These are phyloP conservation scores for Starmerella ratchasimensis DNA, from an alignment of 805 yeast species.

Conservation along the genomic window DNA sequence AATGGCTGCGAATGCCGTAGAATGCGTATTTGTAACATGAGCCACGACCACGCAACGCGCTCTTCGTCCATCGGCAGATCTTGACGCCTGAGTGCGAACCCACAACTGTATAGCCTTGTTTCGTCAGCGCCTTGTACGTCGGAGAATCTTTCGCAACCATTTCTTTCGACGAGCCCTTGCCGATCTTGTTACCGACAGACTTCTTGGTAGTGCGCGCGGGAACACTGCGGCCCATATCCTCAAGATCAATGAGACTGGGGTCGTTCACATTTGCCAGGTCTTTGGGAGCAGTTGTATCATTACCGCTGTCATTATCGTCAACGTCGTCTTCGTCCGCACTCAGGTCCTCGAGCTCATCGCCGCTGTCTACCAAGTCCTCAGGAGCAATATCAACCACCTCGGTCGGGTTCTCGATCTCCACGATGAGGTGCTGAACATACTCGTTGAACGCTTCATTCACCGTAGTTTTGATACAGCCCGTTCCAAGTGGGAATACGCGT, in stretches of 20 bases:
- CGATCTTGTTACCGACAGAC: not conserved
- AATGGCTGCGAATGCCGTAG: constrained; percentile 77
- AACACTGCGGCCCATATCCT: constrained; percentile 65
- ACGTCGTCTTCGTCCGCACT: constrained; percentile 27
- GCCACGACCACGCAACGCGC: constrained; percentile 86
- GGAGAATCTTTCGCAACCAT: constrained; percentile 89
- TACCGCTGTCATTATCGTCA: constrained; percentile 21
- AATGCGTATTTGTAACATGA: constrained; percentile 88
- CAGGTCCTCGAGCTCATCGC: constrained; percentile 31
- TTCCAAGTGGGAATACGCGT: constrained; percentile 71
- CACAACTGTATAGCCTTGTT: constrained; percentile 85
- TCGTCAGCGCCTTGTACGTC: constrained; percentile 72
- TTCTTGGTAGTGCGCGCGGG: constrained; percentile 4
- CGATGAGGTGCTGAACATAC: constrained; percentile 52
- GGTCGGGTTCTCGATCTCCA: constrained; percentile 44
- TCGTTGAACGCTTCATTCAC: constrained; percentile 45
- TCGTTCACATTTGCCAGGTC: not conserved
- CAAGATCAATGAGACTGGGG: constrained; percentile 56
- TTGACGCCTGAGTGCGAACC: constrained; percentile 94
- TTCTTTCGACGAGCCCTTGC: constrained; percentile 35
- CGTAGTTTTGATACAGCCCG: constrained; percentile 57
- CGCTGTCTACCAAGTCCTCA: constrained; percentile 43
- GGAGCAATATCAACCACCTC: constrained; percentile 41
- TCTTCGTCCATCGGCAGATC: constrained; percentile 91
- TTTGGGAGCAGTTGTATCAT: not conserved